Conservation (phyloP, 2,329 filamentous ascomycete genomes). For the Paraconiothyrium brasiliense region DNA sequence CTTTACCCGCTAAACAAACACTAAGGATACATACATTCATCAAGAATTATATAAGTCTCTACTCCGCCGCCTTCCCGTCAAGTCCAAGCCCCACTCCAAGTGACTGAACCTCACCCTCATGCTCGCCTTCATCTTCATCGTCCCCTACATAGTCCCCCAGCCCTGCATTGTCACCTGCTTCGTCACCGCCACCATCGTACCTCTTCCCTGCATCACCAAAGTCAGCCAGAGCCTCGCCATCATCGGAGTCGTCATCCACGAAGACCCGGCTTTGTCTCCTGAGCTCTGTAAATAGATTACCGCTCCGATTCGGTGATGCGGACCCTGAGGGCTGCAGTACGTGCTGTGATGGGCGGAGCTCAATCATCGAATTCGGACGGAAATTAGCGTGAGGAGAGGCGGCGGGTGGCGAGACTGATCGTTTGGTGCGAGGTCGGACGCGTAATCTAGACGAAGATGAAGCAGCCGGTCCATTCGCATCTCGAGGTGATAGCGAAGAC, state of each 20-base stretch:
- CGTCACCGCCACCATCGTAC: conserved; percentile 14
- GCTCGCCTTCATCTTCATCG: conserved; percentile 23
- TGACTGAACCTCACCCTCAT: conserved; percentile 11
- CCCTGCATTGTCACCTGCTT: background rate
- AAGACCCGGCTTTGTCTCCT: conserved; percentile 51
- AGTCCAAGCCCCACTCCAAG: background rate
- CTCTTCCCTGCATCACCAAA: conserved; percentile 21
- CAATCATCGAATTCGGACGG: conserved; percentile 49
- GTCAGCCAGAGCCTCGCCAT: conserved; percentile 16
- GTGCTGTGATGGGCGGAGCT: conserved; percentile 40
- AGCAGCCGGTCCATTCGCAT: conserved; percentile 16
- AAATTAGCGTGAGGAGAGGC: conserved; percentile 29
- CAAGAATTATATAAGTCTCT: background rate
- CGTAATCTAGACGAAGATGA: conserved; percentile 15
- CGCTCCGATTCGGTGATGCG: conserved; percentile 28
- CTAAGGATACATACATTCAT: background rate
- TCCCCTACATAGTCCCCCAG: conserved; percentile 19
- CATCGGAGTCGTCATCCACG: conserved; percentile 19
- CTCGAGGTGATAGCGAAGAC: conserved; percentile 39
- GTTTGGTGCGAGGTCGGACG: conserved; percentile 10
- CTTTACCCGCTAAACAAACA: conserved; percentile 3
- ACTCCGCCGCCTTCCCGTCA: background rate
- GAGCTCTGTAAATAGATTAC: conserved; percentile 55
- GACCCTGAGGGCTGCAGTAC: conserved; percentile 9
- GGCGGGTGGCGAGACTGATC: conserved; percentile 15